Evolutionary conservation across 495 filamentous ascomycete species (phyloP), one percentile per base, ranked within the genome.

Genomic region (Friedmanniomyces simplex): DNA sequence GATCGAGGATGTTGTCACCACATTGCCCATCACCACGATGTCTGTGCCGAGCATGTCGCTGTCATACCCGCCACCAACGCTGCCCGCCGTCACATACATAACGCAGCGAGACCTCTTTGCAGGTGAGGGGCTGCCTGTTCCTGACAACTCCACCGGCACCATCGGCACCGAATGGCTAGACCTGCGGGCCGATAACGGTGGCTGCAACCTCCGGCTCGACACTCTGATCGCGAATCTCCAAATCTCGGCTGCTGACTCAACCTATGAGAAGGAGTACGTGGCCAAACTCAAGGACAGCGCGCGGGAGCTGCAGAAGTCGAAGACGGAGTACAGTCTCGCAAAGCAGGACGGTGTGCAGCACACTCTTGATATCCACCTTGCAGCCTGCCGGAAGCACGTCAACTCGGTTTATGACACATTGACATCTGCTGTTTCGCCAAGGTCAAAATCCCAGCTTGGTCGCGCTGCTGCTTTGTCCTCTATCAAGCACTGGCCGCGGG

Each of bases 401-500:
- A 5, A 5, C 18, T 43, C 14, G 39, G 14, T 20, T 3, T 20
- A 43, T 20, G 13, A 5, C 4, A 16, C 14, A 16, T 13, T 43
- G 4, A 20, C 18, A 16, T 5, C 14, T 16, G 39, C 39, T 2
- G 18, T 43, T 16, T n/a, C 39, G 39, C 39, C 39, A 5, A 16
- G 14, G 3, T 3, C 39, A 16, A 43, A 13, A 5, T 5, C 39
- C 28, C 4, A 32, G 49, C 49, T 34, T 34, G 43, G 25, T 3
- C 10, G 5, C 39, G 39, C 39, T 16, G 14, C 39, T 20, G 18
- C 39, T 43, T 16, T 43, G 39, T 43, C 5, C 3, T 43, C 39
- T 20, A 20, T 53, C 30, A n/a, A 53, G 25, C 57, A 61, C 5
- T 52, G 34, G 36, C 63, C 65, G 5, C 52, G 66, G 5, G 28